Conservation (phyloP, 2,329 filamentous ascomycete genomes). For the Raffaelea albimanens region DNA sequence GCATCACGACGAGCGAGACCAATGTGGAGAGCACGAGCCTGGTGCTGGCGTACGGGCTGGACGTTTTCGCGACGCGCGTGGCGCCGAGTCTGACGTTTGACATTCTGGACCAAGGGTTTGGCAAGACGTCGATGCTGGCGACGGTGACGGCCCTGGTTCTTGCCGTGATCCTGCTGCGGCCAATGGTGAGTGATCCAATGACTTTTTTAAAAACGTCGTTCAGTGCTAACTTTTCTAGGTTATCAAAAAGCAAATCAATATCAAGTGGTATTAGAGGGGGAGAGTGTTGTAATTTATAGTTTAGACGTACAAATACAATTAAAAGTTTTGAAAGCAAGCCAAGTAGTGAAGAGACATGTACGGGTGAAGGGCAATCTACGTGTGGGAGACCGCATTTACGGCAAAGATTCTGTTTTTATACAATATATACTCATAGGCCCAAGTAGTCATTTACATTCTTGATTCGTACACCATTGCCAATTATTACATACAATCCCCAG, state of each 20-base stretch:
- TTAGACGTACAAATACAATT: too few relatives aligned
- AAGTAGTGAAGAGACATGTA: too few relatives aligned
- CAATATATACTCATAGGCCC: too few relatives aligned
- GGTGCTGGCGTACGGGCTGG: constrained; percentile 78
- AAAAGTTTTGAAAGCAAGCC: too few relatives aligned
- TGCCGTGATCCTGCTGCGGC: constrained; percentile 70
- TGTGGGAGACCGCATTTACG: too few relatives aligned
- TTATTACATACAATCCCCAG: too few relatives aligned
- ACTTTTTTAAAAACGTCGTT: not conserved
- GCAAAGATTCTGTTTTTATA: too few relatives aligned
- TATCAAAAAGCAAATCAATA: constrained; percentile 59
- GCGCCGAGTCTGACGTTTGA: constrained; percentile 89
- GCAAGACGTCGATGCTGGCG: constrained; percentile 72
- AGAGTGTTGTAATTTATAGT: too few relatives aligned
- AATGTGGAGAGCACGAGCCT: constrained; percentile 86
- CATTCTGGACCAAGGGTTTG: constrained; percentile 86
- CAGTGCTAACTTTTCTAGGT: constrained; percentile 32
- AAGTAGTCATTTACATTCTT: too few relatives aligned
- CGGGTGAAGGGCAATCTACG: too few relatives aligned
- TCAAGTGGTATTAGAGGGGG: constrained; percentile 55
- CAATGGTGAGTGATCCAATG: constrained; percentile 58
- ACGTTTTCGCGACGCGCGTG: constrained; percentile 79
- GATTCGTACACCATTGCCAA: too few relatives aligned
- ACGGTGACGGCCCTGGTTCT: constrained; percentile 74
- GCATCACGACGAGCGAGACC: constrained; percentile 67